Conservation (phyloP, 2,329 filamentous ascomycete species). For the Scleromitrula shiraiana region DNA sequence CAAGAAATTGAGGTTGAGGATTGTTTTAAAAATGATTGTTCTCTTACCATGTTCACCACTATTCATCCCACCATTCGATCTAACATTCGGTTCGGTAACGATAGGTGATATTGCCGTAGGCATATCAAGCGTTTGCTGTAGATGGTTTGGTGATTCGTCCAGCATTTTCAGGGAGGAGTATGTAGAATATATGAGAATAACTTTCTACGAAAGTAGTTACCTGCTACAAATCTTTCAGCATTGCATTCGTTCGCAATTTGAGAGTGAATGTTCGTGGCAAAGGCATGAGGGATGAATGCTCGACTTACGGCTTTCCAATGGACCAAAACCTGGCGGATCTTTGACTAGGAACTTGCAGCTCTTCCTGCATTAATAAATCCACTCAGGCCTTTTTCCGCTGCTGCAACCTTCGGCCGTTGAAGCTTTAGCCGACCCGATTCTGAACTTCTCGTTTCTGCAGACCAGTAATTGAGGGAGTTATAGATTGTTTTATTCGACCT, state of each 20-base stretch:
- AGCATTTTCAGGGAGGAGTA: conserved; percentile 18
- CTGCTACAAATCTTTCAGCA: conserved; percentile 23
- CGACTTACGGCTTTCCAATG: conserved; percentile 24
- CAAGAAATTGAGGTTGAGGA: background rate
- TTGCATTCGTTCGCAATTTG: conserved; percentile 17
- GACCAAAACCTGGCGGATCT: conserved; percentile 18
- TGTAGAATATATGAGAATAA: conserved; percentile 15
- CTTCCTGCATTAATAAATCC: conserved; percentile 16
- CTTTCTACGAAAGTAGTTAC: conserved; percentile 17
- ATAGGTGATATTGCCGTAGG: conserved; percentile 26
- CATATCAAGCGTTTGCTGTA: conserved; percentile 24
- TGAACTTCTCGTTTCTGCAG: conserved; percentile 10
- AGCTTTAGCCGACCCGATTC: conserved; percentile 20
- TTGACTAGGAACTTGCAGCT: conserved; percentile 22
- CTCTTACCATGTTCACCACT: conserved; percentile 28
- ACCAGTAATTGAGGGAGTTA: conserved; percentile 6
- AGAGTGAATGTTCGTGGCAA: conserved; percentile 19
- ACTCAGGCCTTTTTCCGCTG: conserved; percentile 11
- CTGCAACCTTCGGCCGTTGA: conserved; percentile 20
- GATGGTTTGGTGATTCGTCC: conserved; percentile 22
- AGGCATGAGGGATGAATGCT: conserved; percentile 11
- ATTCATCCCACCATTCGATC: conserved; percentile 21
- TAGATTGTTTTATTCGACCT: background rate
- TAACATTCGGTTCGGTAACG: conserved; percentile 20
- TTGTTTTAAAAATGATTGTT: background rate